Conservation (phyloP, 2,329 filamentous ascomycete genomes). For the Alternaria sp. region DNA sequence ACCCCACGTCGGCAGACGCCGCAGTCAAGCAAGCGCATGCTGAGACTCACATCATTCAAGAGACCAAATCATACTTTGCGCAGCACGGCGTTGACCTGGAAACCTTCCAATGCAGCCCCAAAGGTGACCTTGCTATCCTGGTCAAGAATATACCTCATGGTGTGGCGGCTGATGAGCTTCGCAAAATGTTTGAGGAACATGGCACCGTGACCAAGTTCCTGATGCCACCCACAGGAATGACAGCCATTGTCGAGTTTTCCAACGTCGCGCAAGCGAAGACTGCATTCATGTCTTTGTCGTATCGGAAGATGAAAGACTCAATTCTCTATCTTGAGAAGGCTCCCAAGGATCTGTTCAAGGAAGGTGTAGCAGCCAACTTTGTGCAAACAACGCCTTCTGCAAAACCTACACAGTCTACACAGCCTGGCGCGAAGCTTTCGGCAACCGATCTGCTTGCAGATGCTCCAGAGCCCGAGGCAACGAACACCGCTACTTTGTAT, state of each 20-base stretch:
- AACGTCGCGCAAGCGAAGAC: constrained; percentile 80
- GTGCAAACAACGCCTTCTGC: constrained; percentile 42
- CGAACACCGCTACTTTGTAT: constrained; percentile 82
- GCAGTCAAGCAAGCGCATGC: constrained; percentile 96
- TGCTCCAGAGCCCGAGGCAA: constrained; percentile 61
- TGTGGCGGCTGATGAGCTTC: constrained; percentile 79
- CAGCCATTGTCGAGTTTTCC: constrained; percentile 89
- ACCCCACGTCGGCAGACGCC: constrained; percentile 94
- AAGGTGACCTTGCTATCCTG: constrained; percentile 85
- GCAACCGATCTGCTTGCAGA: constrained; percentile 73
- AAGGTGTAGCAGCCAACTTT: constrained; percentile 42
- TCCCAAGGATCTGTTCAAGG: constrained; percentile 78
- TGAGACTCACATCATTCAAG: constrained; percentile 94
- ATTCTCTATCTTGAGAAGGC: constrained; percentile 94
- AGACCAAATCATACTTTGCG: constrained; percentile 90
- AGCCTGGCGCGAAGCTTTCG: constrained; percentile 64
- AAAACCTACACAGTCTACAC: constrained; percentile 22
- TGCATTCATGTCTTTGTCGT: constrained; percentile 85
- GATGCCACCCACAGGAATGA: constrained; percentile 91
- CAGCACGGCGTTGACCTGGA: constrained; percentile 90
- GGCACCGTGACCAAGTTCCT: constrained; percentile 82
- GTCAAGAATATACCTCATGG: constrained; percentile 95
- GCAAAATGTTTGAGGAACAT: constrained; percentile 82
- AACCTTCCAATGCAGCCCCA: constrained; percentile 83
- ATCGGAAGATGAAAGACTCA: constrained; percentile 88